Evolutionary conservation across 2,329 filamentous ascomycete genomes (phyloP).

Genomic region (Trichoderma sp.): DNA sequence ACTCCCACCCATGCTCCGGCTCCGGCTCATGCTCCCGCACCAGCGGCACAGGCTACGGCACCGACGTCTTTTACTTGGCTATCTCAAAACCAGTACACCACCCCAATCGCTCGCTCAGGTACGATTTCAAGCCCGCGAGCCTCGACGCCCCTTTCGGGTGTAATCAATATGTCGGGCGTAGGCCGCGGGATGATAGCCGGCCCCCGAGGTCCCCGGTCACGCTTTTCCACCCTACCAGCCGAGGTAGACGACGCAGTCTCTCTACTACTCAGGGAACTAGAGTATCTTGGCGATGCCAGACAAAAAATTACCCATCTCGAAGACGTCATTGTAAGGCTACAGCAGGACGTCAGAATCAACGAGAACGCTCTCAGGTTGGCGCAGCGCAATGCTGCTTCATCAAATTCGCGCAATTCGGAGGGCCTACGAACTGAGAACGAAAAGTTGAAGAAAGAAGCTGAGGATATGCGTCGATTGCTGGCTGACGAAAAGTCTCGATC

Average conservation of each 20-base stretch:
- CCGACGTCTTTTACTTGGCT: slow-evolving; percentile 15
- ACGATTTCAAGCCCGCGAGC: not conserved
- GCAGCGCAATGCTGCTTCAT: slow-evolving; percentile 23
- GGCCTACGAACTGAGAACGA: slow-evolving; percentile 18
- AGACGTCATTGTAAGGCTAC: slow-evolving; percentile 19
- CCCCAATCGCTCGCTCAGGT: slow-evolving; percentile 1
- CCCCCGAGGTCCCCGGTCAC: slow-evolving; percentile 13
- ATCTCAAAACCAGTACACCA: slow-evolving; percentile 22
- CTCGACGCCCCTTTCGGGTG: slow-evolving; percentile 6
- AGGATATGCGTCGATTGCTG: not conserved
- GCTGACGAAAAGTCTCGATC: slow-evolving; percentile 14
- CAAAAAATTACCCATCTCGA: slow-evolving; percentile 24
- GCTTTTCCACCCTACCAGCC: slow-evolving; percentile 20
- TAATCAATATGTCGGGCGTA: not conserved
- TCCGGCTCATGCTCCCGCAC: not conserved
- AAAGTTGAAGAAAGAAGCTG: slow-evolving; percentile 15
- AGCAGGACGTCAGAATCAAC: slow-evolving; percentile 23
- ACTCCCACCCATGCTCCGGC: not conserved
- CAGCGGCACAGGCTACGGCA: not conserved
- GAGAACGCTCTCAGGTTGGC: slow-evolving; percentile 25
- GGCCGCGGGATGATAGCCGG: slow-evolving; percentile 9
- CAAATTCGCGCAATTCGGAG: slow-evolving; percentile 17
- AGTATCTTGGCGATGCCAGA: slow-evolving; percentile 24
- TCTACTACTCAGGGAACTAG: slow-evolving; percentile 14
- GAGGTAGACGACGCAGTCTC: slow-evolving; percentile 25